Evolutionary conservation across 2,329 filamentous ascomycete genomes (phyloP).

Genomic region (Aspergillus sp.): DNA sequence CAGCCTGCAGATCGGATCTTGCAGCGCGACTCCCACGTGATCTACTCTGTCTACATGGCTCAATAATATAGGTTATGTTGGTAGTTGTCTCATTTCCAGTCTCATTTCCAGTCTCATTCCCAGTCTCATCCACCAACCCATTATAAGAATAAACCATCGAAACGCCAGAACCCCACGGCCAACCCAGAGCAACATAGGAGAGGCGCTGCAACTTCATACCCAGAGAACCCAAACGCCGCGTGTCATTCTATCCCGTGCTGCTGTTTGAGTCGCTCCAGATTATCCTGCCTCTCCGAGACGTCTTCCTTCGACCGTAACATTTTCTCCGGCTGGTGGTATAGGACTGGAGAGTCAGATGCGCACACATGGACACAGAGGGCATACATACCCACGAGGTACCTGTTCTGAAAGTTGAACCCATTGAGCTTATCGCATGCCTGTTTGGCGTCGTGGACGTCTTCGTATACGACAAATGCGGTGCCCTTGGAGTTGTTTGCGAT

Average conservation of each 20-base stretch:
- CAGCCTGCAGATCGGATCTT: no score
- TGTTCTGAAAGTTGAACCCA: constrained; percentile 99
- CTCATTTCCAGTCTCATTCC: no score
- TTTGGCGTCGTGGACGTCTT: constrained; percentile 98
- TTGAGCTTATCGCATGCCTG: constrained; percentile 98
- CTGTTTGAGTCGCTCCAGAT: constrained; percentile 95
- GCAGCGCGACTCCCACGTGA: no score
- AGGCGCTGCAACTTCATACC: constrained; percentile 25
- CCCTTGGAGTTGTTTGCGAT: constrained; percentile 97
- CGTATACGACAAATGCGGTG: constrained; percentile 98
- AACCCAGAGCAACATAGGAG: constrained; percentile 22
- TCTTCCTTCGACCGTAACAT: constrained; percentile 85
- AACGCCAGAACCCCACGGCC: constrained; percentile 34
- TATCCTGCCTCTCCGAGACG: constrained; percentile 85
- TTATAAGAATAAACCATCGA: constrained; percentile 17
- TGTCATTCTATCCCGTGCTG: constrained; percentile 97
- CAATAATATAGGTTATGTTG: no score
- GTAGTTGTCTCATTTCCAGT: no score
- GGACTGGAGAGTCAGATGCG: constrained; percentile 35
- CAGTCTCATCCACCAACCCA: no score
- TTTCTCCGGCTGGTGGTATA: constrained; percentile 71
- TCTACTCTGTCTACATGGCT: no score
- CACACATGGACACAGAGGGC: background rate
- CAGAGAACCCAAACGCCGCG: constrained; percentile 20
- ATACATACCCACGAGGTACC: constrained; percentile 87